Evolutionary conservation across 2,329 filamentous ascomycete species (phyloP).

Genomic region (Leptographium lundbergii): DNA sequence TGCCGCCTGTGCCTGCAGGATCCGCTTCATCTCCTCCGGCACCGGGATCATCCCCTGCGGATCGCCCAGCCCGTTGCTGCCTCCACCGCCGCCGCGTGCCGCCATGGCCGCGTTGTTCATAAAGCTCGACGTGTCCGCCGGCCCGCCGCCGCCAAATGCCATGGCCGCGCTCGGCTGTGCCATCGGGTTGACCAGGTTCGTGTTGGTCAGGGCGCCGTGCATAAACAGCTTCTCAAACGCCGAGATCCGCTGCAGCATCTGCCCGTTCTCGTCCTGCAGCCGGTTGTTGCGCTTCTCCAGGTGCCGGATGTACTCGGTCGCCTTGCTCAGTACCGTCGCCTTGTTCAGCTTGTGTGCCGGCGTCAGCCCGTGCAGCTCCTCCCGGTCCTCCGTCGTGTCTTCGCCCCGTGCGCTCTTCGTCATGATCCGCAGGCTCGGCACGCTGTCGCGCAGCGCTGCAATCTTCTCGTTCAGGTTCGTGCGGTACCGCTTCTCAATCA

Average conservation of each 20-base stretch:
- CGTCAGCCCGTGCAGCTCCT: conserved; percentile 69
- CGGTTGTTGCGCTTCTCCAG: conserved; percentile 82
- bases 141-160: conserved; percentile 29
- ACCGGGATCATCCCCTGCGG: conserved; percentile 50
- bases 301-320: conserved; percentile 91
- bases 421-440: conserved; percentile 80
- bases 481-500: conserved; percentile 94
- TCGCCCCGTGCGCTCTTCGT: conserved; percentile 57
- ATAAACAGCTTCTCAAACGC: conserved; percentile 71
- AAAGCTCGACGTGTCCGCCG: conserved; percentile 17
- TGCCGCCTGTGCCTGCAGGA: conserved; percentile 43
- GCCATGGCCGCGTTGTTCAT: conserved; percentile 5
- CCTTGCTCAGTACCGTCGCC: conserved; percentile 90
- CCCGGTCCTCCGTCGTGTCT: conserved; percentile 59
- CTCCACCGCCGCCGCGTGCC: conserved; percentile 15
- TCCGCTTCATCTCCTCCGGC: conserved; percentile 53
- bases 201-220: conserved; percentile 56
- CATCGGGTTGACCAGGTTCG: conserved; percentile 33
- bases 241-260: conserved; percentile 65
- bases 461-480: conserved; percentile 98
- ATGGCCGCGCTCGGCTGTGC: conserved; percentile 35
- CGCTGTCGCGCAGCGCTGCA: conserved; percentile 77
- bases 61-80: conserved; percentile 22
- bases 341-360: conserved; percentile 94
- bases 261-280: conserved; percentile 66